Evolutionary conservation across 768 basidiomycete species (phyloP).

Genomic region (Tricholoma sp.): DNA sequence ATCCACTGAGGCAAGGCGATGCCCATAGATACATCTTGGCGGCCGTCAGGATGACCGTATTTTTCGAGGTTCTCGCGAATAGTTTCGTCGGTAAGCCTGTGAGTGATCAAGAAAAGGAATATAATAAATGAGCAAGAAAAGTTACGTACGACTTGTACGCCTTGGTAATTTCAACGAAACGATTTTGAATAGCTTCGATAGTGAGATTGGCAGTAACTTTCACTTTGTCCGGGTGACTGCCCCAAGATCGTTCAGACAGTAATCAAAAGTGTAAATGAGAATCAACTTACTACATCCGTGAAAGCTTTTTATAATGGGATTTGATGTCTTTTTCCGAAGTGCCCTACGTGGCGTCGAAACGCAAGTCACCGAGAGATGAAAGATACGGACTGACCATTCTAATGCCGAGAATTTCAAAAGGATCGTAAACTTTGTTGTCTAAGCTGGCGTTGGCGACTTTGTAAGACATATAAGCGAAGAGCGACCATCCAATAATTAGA

Average conservation of each 20-base stretch:
- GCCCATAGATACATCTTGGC: slow-evolving; percentile 91
- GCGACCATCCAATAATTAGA: slow-evolving; percentile 66
- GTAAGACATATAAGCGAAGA: slow-evolving; percentile 65
- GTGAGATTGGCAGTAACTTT: slow-evolving; percentile 78
- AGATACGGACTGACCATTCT: slow-evolving; percentile 42
- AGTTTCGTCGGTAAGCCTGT: slow-evolving; percentile 84
- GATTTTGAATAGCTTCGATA: slow-evolving; percentile 75
- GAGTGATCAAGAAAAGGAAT: neutral
- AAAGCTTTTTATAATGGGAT: slow-evolving; percentile 89
- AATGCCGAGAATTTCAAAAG: slow-evolving; percentile 90
- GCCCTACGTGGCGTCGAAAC: slow-evolving; percentile 36
- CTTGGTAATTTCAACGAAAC: slow-evolving; percentile 92
- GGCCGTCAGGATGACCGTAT: slow-evolving; percentile 94
- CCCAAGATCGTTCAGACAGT: neutral
- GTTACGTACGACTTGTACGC: slow-evolving; percentile 86
- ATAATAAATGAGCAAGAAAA: neutral
- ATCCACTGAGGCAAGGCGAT: slow-evolving; percentile 95
- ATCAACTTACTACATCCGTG: slow-evolving; percentile 67
- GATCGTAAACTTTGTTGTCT: slow-evolving; percentile 79
- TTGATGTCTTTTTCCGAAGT: slow-evolving; percentile 88
- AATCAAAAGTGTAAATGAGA: neutral
- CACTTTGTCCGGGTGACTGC: slow-evolving; percentile 96
- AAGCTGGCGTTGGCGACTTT: slow-evolving; percentile 50
- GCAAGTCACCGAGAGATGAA: neutral
- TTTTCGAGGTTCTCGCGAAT: slow-evolving; percentile 86